A percentile compares a stretch with the other conserved stretches of the same genome.
phyloP scores from a whole-genome alignment of 2,329 filamentous ascomycete genomes.

The Diaporthe ampelina region DNA sequence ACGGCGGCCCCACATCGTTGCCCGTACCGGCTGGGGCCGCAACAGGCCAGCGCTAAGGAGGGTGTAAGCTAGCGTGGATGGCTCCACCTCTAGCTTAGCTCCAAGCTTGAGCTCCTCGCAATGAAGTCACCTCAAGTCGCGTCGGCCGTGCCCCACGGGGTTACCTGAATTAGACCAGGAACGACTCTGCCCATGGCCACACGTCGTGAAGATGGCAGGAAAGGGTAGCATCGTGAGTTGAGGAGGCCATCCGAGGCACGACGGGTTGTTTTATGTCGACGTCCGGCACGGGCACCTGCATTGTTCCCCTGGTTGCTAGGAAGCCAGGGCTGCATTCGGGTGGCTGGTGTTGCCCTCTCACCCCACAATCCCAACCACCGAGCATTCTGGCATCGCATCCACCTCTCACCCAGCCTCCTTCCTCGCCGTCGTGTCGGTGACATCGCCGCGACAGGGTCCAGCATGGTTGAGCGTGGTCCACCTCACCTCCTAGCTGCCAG shows the following conservation, averaged over 20 bases:
- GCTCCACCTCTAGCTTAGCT: neutral
- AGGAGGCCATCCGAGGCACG: neutral
- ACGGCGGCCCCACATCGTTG: conserved; percentile 31
- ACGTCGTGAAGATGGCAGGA: conserved; percentile 3
- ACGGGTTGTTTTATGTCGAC: conserved; percentile 6
- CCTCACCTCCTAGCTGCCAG: conserved; percentile 10
- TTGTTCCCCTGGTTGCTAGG: conserved; percentile 11
- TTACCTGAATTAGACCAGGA: neutral
- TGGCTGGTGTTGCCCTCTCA: conserved; percentile 39
- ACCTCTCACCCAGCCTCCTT: conserved; percentile 39
- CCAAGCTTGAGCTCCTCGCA: neutral
- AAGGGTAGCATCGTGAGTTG: neutral
- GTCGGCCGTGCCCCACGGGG: conserved; percentile 14
- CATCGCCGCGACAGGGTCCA: conserved; percentile 27
- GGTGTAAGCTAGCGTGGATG: neutral
- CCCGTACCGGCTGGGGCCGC: conserved; percentile 31
- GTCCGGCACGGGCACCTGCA: conserved; percentile 8
- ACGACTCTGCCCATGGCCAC: neutral
- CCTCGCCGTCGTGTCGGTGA: conserved; percentile 18
- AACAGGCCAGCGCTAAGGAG: conserved; percentile 32
- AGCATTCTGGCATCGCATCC: conserved; percentile 29
- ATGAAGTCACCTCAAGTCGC: neutral
- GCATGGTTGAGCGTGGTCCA: conserved; percentile 13
- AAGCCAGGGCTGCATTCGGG: conserved; percentile 34
- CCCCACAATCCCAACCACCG: conserved; percentile 40